A percentile compares a stretch with the other conserved stretches of the same genome.
These are phyloP conservation scores for Rehmannia glutinosa DNA, from an alignment of 257 asterid species.

Conservation along the genomic window DNA sequence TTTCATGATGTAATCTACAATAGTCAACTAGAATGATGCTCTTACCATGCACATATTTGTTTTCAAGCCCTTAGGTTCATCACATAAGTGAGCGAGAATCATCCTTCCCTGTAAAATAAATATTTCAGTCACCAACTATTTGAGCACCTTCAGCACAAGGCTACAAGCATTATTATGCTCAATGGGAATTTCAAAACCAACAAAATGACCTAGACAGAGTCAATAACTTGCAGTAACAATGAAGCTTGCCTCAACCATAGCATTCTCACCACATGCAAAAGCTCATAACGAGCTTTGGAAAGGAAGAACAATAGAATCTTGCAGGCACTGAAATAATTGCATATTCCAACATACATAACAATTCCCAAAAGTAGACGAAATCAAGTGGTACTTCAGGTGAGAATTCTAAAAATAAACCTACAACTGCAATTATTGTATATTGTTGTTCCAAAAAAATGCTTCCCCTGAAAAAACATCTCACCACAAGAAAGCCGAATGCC, in stretches of 20 bases:
- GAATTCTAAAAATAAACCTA: not conserved
- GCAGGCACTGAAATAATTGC: not conserved
- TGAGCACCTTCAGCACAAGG: not conserved
- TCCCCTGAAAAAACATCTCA: slow-evolving; percentile 27
- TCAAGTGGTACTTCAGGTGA: not conserved
- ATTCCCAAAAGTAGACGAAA: not conserved
- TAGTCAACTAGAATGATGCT: slow-evolving; percentile 1
- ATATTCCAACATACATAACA: not conserved
- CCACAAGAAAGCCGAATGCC: slow-evolving; percentile 98
- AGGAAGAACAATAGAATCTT: not conserved
- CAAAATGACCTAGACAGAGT: not conserved
- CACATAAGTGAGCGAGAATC: slow-evolving; percentile 94
- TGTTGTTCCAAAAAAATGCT: not conserved
- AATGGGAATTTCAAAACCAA: not conserved
- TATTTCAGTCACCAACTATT: slow-evolving; percentile 12
- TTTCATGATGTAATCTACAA: not conserved
- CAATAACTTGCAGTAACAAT: not conserved
- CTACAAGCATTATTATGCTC: slow-evolving; percentile 1
- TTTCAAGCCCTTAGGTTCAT: slow-evolving; percentile 99
- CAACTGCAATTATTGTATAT: not conserved
- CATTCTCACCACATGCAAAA: not conserved
- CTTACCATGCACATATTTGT: slow-evolving; percentile 96
- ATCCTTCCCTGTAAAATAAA: slow-evolving; percentile 80
- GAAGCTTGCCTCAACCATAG: not conserved
- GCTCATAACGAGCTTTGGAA: not conserved